phyloP scores from a whole-genome alignment of 345 rosid species.

The Salix koriyanagi region DNA sequence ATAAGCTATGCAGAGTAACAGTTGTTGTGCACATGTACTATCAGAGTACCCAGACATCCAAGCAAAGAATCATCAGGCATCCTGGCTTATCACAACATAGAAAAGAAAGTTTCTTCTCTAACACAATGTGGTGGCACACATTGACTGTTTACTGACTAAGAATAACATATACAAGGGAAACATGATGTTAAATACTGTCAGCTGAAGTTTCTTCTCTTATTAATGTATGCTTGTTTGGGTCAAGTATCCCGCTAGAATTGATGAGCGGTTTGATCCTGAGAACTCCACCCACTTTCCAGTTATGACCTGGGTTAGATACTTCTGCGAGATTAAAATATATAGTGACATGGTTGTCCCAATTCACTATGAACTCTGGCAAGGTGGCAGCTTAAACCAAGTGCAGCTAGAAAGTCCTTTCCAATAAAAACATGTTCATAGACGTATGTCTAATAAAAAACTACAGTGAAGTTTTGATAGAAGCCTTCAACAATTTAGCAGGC shows the following conservation, averaged over 20 bases:
- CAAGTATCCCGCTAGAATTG: neutral
- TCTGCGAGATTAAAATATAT: neutral
- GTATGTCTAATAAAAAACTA: neutral
- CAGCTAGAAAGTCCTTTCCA: neutral
- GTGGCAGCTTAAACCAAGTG: neutral
- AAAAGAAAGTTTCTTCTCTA: neutral
- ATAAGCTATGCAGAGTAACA: neutral
- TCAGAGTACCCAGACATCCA: neutral
- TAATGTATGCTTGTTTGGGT: neutral
- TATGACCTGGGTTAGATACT: constrained; percentile 1
- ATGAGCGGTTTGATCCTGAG: neutral
- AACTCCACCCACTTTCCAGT: constrained; percentile 4
- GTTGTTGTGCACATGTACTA: neutral
- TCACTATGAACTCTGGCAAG: neutral
- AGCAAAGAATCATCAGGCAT: neutral
- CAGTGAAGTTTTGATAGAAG: neutral
- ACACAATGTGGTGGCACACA: neutral
- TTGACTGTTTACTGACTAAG: neutral
- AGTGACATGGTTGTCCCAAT: neutral
- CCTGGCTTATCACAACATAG: neutral
- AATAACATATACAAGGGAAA: neutral
- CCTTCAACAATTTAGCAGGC: neutral
- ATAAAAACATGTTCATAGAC: neutral
- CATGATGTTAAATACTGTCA: neutral
- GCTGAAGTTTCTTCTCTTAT: neutral